Evolutionary conservation across 2,329 filamentous ascomycete genomes (phyloP).

Genomic region (Cladosporium sp.): DNA sequence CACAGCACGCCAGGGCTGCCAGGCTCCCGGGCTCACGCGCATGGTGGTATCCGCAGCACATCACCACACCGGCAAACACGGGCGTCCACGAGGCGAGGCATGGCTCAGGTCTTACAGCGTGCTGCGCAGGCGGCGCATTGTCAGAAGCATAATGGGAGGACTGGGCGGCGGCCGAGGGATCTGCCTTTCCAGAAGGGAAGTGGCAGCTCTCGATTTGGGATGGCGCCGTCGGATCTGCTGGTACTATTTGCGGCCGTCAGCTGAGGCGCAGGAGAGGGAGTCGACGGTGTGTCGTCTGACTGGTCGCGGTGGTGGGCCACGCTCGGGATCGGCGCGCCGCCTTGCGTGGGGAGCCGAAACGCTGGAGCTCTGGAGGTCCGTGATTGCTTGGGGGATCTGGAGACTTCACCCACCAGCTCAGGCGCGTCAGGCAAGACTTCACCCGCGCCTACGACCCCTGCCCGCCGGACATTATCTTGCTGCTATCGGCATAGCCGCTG

Average conservation of each 20-base stretch:
- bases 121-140: slow-evolving; percentile 9
- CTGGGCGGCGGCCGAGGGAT: neutral
- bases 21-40: no score
- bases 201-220: neutral
- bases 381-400: no score
- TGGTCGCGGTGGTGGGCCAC: neutral
- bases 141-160: slow-evolving; percentile 11
- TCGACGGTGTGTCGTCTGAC: neutral
- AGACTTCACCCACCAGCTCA: neutral
- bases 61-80: neutral
- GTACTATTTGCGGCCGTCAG: slow-evolving; percentile 10
- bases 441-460: neutral
- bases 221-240: neutral
- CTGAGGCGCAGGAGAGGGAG: slow-evolving; percentile 9
- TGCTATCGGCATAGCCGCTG: neutral
- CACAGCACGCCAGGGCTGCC: neutral
- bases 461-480: neutral
- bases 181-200: slow-evolving; percentile 7
- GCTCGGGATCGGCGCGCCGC: neutral
- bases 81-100: slow-evolving; percentile 9
- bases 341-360: neutral
- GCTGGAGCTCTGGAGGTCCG: neutral
- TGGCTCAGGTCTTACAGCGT: slow-evolving; percentile 11
- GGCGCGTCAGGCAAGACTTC: neutral
- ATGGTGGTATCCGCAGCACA: neutral